Percentiles rank a stretch among this genome's conserved stretches.
Conservation (phyloP, 768 basidiomycete species). For the Cystofilobasidium ferigula region DNA sequence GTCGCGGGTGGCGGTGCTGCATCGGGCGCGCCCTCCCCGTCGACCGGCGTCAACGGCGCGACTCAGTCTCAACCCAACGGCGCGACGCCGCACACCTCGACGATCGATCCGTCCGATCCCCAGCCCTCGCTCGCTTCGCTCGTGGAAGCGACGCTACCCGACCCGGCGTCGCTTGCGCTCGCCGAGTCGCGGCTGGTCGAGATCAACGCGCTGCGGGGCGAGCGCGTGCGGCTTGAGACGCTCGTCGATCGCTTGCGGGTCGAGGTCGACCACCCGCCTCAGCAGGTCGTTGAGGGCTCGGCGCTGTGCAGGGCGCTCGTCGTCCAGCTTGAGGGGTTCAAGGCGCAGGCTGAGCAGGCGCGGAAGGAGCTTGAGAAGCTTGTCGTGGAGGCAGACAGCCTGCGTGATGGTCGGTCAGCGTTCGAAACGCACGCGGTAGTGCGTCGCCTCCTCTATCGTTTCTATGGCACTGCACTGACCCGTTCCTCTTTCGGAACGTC, state of each 20-base stretch:
- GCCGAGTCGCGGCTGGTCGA: conserved; percentile 32
- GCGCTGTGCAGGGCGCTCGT: conserved; percentile 49
- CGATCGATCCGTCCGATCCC: neutral
- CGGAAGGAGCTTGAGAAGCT: conserved; percentile 37
- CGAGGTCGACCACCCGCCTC: conserved; percentile 32
- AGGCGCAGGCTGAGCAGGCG: conserved; percentile 43
- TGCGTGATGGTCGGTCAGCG: conserved; percentile 29
- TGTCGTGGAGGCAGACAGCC: conserved; percentile 30
- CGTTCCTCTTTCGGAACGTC: neutral
- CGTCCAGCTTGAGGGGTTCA: conserved; percentile 47
- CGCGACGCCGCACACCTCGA: neutral
- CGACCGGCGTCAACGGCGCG: no score
- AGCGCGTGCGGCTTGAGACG: conserved; percentile 31
- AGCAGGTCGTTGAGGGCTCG: conserved; percentile 30
- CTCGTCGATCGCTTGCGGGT: conserved; percentile 30
- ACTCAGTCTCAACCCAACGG: neutral
- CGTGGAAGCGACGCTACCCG: neutral
- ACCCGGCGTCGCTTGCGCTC: conserved; percentile 22
- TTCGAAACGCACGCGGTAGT: conserved; percentile 26
- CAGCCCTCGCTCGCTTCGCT: neutral
- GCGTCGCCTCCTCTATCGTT: conserved; percentile 3
- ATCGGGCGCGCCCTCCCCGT: neutral
- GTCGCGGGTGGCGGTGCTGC: neutral
- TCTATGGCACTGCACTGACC: neutral
- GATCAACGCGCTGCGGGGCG: conserved; percentile 29